Evolutionary conservation across 2,329 filamentous ascomycete species (phyloP).

Genomic region (Ambrosiella xylebori): DNA sequence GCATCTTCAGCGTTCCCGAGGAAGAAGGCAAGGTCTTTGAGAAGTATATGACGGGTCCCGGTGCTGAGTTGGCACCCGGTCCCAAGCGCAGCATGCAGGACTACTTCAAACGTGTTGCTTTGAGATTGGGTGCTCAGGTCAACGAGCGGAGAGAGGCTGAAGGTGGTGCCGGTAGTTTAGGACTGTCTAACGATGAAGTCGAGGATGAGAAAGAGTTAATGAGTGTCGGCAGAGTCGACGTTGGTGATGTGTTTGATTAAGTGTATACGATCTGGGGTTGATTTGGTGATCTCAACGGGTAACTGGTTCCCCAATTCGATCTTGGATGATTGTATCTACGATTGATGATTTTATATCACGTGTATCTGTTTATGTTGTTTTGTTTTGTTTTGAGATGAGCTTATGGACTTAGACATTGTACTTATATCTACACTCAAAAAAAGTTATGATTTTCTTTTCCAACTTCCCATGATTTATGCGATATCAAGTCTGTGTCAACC

Average conservation of each 20-base stretch:
- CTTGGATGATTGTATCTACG: neutral
- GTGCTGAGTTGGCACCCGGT: slow-evolving; percentile 47
- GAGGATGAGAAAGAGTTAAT: slow-evolving; percentile 94
- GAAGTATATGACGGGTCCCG: slow-evolving; percentile 62
- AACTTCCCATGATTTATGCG: too few relatives aligned
- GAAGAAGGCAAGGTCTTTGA: slow-evolving; percentile 77
- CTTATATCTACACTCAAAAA: neutral
- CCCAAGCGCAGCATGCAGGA: slow-evolving; percentile 84
- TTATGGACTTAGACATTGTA: neutral
- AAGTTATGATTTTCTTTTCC: neutral
- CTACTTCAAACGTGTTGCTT: slow-evolving; percentile 87
- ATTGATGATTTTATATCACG: neutral
- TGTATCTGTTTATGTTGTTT: neutral
- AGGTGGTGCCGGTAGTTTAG: slow-evolving; percentile 70
- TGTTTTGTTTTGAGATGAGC: neutral
- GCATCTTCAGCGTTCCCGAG: slow-evolving; percentile 78
- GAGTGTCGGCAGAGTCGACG: slow-evolving; percentile 81
- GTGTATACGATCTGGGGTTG: neutral
- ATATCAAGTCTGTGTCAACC: too few relatives aligned
- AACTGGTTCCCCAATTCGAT: neutral
- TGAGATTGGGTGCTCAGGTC: slow-evolving; percentile 70
- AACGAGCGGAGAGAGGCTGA: slow-evolving; percentile 82
- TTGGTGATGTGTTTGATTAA: slow-evolving; percentile 14
- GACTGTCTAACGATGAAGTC: slow-evolving; percentile 72
- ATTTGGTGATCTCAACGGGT: neutral